phyloP scores from a whole-genome alignment of 108 stramenopile species.

The Nitzschia inconspicua region DNA sequence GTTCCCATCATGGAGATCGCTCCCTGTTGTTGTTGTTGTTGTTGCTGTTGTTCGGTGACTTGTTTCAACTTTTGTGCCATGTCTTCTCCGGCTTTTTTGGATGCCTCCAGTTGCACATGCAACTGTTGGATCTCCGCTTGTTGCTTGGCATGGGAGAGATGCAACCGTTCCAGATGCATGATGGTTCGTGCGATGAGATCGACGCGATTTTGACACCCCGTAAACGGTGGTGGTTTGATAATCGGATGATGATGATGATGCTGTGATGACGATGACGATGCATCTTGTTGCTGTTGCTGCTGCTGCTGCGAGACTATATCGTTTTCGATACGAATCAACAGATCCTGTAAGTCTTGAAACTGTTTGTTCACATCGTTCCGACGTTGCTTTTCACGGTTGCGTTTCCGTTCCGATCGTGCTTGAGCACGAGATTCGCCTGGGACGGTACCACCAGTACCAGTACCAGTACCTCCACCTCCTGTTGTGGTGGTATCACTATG shows the following conservation, averaged over 20 bases:
- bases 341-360: conserved; percentile 61
- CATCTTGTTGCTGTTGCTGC: neutral
- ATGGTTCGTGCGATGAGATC: conserved; percentile 82
- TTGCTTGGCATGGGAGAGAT: conserved; percentile 31
- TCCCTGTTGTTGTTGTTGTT: conserved; percentile 4
- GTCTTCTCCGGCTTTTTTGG: conserved; percentile 45
- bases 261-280: too few relatives aligned
- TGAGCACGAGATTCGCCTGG: too few relatives aligned
- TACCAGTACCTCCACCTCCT: too few relatives aligned
- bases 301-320: conserved; percentile 41
- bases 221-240: too few relatives aligned
- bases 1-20: neutral
- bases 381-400: conserved; percentile 77
- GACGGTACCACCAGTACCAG: too few relatives aligned
- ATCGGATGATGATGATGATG: too few relatives aligned
- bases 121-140: conserved; percentile 49
- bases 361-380: conserved; percentile 73
- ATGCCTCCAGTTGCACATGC: conserved; percentile 49
- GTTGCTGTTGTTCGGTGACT: conserved; percentile 22
- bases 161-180: conserved; percentile 40
- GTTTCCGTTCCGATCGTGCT: conserved; percentile 74
- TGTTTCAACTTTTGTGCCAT: conserved; percentile 45
- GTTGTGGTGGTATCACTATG: too few relatives aligned
- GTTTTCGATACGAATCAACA: conserved; percentile 62
- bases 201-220: too few relatives aligned